These are phyloP conservation scores for Calocybe indica DNA, from an alignment of 768 basidiomycete genomes.

Conservation along the genomic window DNA sequence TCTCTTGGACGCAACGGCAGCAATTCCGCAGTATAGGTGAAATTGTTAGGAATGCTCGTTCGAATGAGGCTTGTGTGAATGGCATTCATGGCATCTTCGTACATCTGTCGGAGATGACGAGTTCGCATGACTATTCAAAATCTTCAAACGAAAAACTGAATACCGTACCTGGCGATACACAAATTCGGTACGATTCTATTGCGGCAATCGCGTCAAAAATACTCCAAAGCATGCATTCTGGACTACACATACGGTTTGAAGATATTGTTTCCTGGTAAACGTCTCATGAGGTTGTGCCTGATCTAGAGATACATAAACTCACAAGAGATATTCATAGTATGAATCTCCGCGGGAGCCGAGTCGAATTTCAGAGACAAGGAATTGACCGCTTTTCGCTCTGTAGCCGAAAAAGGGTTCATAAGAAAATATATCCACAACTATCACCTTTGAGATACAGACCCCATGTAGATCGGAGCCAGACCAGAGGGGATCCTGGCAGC, in stretches of 20 bases:
- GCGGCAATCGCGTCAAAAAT: background rate
- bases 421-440: background rate
- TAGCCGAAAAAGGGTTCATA: background rate
- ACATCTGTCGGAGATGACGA: slow-evolving; percentile 52
- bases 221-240: background rate
- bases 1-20: slow-evolving; percentile 41
- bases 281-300: background rate
- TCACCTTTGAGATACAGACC: slow-evolving; percentile 51
- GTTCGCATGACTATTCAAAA: background rate
- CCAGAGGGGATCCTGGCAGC: slow-evolving; percentile 54
- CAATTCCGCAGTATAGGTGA: slow-evolving; percentile 82
- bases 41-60: slow-evolving; percentile 46
- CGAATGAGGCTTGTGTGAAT: slow-evolving; percentile 71
- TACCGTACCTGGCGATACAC: slow-evolving; percentile 65
- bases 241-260: slow-evolving; percentile 69
- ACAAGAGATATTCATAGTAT: slow-evolving; percentile 90
- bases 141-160: background rate
- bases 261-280: slow-evolving; percentile 59
- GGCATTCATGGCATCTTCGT: slow-evolving; percentile 76
- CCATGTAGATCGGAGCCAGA: slow-evolving; percentile 79
- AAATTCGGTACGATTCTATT: slow-evolving; percentile 65
- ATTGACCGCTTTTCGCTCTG: slow-evolving; percentile 38
- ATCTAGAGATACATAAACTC: slow-evolving; percentile 13
- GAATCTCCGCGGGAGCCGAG: slow-evolving; percentile 93
- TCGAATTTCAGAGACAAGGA: slow-evolving; percentile 68